Base-by-base conservation (phyloP, 176 grass and related monocot genomes). In the Zea luxurians region DNA sequence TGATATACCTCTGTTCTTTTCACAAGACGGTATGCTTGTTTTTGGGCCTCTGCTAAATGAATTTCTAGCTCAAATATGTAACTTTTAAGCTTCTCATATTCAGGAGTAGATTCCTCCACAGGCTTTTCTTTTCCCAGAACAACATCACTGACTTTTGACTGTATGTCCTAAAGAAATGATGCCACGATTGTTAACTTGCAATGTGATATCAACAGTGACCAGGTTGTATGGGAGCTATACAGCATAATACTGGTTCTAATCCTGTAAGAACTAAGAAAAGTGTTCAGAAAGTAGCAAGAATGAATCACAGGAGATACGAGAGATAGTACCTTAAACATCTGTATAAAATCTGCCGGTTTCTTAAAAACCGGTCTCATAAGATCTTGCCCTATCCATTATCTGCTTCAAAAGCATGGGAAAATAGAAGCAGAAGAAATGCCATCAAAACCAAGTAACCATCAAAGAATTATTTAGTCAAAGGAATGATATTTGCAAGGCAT, bases 91-190 rank as follows among this genome's bases (percentile, higher is more conserved):
- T 96, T 99, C 81, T 99, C 92, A 78, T 96, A 99, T 78, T 99
- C 96, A 89, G 92, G 88, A 91, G 68, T 80, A 73, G 92, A 96
- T 68, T 99, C 96, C 79, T 99, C 96, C 43, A 96, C 85, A 58
- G 92, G 96, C 74, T 99, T 99, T 89, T 99, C 92, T 86, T 99
- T 99, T 37, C 96, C 96, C 68, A 99, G 76, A 83, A 99, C 92
- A 68, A 99, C 92, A 84, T 99, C 92, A 70, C 88, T 96, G 57
- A 99, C 96, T 82, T 91, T 99, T 80, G 96, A 85, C 41, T 93
- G 92, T 67, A 93, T 90, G 78, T 96, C 96, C 88, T 98, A 80
- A 38, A 54, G 84, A 82, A 27, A 71, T 1, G 4, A 37, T 57
- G 8, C 76, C 17, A 71, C 0, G 0, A n/a, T 42, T 45, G 66